Base-by-base conservation (phyloP, 495 filamentous ascomycete species). In the Darksidea phi region DNA sequence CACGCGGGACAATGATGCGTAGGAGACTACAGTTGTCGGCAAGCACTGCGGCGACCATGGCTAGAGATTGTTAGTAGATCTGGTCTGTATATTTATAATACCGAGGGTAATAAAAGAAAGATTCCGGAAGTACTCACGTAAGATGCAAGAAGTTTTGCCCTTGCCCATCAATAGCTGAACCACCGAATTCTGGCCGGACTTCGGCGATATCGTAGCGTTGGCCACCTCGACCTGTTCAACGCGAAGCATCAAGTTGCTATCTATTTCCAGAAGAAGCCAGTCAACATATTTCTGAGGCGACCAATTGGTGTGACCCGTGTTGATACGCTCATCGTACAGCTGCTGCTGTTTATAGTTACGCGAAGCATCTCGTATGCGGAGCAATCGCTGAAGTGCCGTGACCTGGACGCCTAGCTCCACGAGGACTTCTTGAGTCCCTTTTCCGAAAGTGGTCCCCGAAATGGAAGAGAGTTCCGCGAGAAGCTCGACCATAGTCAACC, bases 201-300 rank as follows among this genome's bases (percentile, higher is more conserved):
- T 21, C 0, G 83, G 83, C 0, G 70, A 67, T 17, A 82, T 82
- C 13, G 75, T 86, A 0, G 76, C 77, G 13, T 43, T 58, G 0
- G 83, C 82, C 37, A 86, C 81, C 43, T 79, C 73, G 0, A 80
- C 73, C 55, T 86, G 83, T 5, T 75, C 77, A 0, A 61, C 52
- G 0, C 83, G 72, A 38, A 86, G 80, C 1, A 83, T 66, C 1
- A 85, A 62, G 56, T 85, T 75, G 6, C 70, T 61, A 13, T 86
- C 83, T 36, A 86, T 78, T 57, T 86, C 83, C 0, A 86, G 68
- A 11, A 86, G 71, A 0, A 86, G 61, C 80, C 81, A 85, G 51
- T 86, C 83, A 0, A 79, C 73, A 5, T 51, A 38, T 10, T 79
- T 46, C 0, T 68, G 24, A 0, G 81, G 77, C 0, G 70, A 36